These are phyloP conservation scores for Orbilia blumenaviensis DNA, from an alignment of 2,329 filamentous ascomycete species.

Conservation along the genomic window DNA sequence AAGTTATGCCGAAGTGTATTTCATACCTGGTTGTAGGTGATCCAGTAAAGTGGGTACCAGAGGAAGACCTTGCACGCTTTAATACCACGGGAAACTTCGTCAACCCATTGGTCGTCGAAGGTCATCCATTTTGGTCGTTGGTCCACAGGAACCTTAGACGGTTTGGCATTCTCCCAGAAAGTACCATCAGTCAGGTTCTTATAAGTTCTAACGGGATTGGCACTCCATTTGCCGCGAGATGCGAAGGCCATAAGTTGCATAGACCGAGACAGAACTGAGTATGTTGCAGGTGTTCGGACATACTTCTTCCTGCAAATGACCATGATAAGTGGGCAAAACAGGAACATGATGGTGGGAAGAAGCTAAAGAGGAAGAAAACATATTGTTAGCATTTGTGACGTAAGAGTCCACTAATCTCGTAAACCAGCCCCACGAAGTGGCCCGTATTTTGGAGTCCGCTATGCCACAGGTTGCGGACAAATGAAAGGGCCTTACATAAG, in stretches of 20 bases:
- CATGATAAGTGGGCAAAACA: slow-evolving; percentile 71
- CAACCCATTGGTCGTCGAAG: slow-evolving; percentile 56
- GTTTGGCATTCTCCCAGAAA: slow-evolving; percentile 76
- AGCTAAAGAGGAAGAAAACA: slow-evolving; percentile 65
- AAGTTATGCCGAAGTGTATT: neutral
- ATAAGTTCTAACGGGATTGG: slow-evolving; percentile 70
- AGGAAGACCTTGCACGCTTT: slow-evolving; percentile 57
- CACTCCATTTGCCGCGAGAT: slow-evolving; percentile 71
- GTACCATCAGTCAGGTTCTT: slow-evolving; percentile 68
- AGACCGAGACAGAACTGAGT: slow-evolving; percentile 76
- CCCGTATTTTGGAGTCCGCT: too few relatives aligned
- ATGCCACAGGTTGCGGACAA: too few relatives aligned
- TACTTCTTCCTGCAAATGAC: slow-evolving; percentile 71
- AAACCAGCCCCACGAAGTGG: too few relatives aligned
- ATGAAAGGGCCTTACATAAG: slow-evolving; percentile 61
- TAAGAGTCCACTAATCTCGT: too few relatives aligned
- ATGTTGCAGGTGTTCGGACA: slow-evolving; percentile 72
- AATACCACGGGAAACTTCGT: slow-evolving; percentile 56
- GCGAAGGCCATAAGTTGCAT: slow-evolving; percentile 70
- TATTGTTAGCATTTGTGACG: too few relatives aligned
- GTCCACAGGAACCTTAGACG: slow-evolving; percentile 68
- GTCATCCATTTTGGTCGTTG: slow-evolving; percentile 68
- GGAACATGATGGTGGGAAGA: slow-evolving; percentile 73
- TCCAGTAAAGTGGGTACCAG: slow-evolving; percentile 59
- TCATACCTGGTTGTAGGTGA: slow-evolving; percentile 72